Base-by-base conservation (phyloP, 2,329 filamentous ascomycete genomes). In the Boeremia lycopersici region DNA sequence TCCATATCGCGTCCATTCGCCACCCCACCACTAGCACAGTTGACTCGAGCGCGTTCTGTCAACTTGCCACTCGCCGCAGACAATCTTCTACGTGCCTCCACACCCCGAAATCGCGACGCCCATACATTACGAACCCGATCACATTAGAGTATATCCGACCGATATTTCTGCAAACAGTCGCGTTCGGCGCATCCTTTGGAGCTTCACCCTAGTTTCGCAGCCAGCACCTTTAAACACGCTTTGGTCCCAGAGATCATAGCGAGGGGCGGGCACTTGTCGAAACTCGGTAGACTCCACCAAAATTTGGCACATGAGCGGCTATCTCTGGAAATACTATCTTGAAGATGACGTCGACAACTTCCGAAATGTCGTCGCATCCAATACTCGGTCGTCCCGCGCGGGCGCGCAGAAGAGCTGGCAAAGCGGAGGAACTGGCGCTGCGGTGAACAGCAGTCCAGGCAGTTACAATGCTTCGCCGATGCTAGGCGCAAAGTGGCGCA, bases 311-410 rank as follows among this genome's bases (percentile, higher is more conserved):
- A 95, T 98, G 93, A 98, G 91, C 88, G 89, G 92, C 82, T 86
- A 89, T 85, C 87, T 99, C 77, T 97, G 93, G 93, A 93, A 92
- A 84, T 91, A 86, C 76, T 98, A 93, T 77, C 89, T 96, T 82
- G 89, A 97, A 86, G 90, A 97, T 84, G 92, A 99, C 86, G 89
- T 96, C 86, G 93, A 96, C 76, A 87, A 82, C 74, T 98, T 99
- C 84, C 89, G 90, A 80, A 89, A 89, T 81, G 85, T 96, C 74
- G 84, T 99, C 84, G 88, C 88, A 72, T 86, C 86, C 76, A 83
- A 88, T 78, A 82, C 83, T 72, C 83, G 81, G 74, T 83, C 79
- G 71, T 72, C 81, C 60, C 84, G 85, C 66, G 71, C 79, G 55
- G 73, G 80, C 56, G 76, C 82, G 69, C 86, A 84, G 75, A 84